A percentile compares a stretch with the other conserved stretches of the same genome.
Evolutionary conservation across 2,329 filamentous ascomycete species (phyloP).

Genomic region (Neocucurbitaria cava): DNA sequence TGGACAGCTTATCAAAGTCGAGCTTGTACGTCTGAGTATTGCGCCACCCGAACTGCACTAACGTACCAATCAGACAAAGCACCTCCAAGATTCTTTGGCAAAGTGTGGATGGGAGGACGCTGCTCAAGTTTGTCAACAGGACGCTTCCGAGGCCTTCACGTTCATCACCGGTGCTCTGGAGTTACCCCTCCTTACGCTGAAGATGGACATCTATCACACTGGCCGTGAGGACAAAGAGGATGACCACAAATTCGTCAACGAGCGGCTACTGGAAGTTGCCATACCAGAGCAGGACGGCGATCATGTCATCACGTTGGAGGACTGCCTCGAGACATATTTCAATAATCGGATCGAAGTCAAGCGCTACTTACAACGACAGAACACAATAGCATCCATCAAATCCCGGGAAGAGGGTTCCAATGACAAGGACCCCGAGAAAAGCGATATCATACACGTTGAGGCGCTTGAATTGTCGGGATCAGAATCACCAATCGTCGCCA

Average conservation of each 20-base stretch:
- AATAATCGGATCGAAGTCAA: slow-evolving; percentile 92
- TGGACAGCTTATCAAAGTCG: slow-evolving; percentile 82
- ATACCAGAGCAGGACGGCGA: slow-evolving; percentile 77
- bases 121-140: slow-evolving; percentile 79
- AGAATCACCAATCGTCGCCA: slow-evolving; percentile 45
- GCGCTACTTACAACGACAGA: slow-evolving; percentile 71
- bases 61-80: slow-evolving; percentile 67
- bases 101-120: slow-evolving; percentile 91
- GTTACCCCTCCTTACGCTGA: slow-evolving; percentile 84
- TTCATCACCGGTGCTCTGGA: slow-evolving; percentile 93
- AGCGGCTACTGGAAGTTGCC: slow-evolving; percentile 86
- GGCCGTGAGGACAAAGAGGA: slow-evolving; percentile 82
- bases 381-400: slow-evolving; percentile 61
- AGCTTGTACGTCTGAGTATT: slow-evolving; percentile 68
- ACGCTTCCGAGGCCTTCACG: slow-evolving; percentile 93
- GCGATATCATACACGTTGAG: slow-evolving; percentile 52
- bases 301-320: slow-evolving; percentile 79
- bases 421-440: slow-evolving; percentile 44
- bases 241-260: slow-evolving; percentile 94
- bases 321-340: slow-evolving; percentile 93
- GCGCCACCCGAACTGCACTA: not conserved
- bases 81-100: slow-evolving; percentile 81
- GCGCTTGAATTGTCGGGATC: slow-evolving; percentile 48
- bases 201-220: slow-evolving; percentile 93
- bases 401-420: slow-evolving; percentile 34